Conservation (phyloP, 2,329 filamentous ascomycete species). For the Claviceps purpurea region DNA sequence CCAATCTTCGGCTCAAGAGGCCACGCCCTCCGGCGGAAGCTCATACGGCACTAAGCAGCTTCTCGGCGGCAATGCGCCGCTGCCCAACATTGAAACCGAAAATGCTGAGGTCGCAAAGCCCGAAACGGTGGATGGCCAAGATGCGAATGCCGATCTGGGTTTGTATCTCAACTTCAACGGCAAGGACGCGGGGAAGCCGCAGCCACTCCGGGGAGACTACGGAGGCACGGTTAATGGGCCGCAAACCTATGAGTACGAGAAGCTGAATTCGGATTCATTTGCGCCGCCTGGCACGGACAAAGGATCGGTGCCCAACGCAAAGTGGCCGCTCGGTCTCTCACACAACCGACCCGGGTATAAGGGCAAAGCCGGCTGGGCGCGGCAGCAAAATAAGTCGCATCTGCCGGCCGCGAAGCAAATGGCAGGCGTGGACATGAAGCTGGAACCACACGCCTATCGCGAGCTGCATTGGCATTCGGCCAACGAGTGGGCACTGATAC, state of each 20-base stretch:
- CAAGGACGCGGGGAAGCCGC: constrained; percentile 28
- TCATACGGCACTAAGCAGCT: constrained; percentile 26
- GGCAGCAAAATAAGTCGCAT: constrained; percentile 37
- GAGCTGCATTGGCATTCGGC: constrained; percentile 51
- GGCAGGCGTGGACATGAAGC: constrained; percentile 46
- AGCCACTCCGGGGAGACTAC: constrained; percentile 38
- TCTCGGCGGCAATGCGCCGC: constrained; percentile 25
- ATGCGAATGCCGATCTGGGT: constrained; percentile 34
- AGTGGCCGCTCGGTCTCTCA: constrained; percentile 42
- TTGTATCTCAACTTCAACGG: constrained; percentile 40
- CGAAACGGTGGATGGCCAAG: constrained; percentile 35
- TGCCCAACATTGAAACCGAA: constrained; percentile 23
- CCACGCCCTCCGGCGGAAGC: constrained; percentile 23
- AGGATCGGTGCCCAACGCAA: constrained; percentile 30
- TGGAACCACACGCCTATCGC: constrained; percentile 43
- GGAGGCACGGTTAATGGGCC: constrained; percentile 41
- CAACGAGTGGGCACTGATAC: constrained; percentile 37
- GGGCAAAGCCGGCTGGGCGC: constrained; percentile 34
- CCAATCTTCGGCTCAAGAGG: constrained; percentile 21
- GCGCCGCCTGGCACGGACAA: constrained; percentile 41
- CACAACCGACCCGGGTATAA: constrained; percentile 32
- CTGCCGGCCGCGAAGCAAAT: constrained; percentile 36
- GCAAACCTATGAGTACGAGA: constrained; percentile 35
- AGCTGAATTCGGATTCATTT: constrained; percentile 38
- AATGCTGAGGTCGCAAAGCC: constrained; percentile 25